phyloP scores from a whole-genome alignment of 352 stramenopile genomes.

The Thraustochytrium sp. region DNA sequence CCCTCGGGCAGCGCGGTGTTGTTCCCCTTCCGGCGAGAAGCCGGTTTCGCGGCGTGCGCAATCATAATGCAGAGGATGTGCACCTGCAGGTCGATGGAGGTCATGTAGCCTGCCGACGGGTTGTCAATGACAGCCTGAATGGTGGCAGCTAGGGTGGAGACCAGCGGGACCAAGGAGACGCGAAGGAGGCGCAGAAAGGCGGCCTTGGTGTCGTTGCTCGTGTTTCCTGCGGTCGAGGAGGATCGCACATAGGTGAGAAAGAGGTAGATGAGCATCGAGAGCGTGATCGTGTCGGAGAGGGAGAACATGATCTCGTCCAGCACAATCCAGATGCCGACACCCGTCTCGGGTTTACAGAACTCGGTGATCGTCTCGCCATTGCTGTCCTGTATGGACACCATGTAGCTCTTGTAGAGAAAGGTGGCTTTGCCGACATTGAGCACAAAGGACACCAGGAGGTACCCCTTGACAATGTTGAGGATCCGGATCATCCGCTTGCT shows the following conservation, averaged over 20 bases:
- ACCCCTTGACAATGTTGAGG: background rate
- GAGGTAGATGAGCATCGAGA: background rate
- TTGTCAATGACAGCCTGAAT: background rate
- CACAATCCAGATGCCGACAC: background rate
- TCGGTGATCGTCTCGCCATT: too few relatives aligned
- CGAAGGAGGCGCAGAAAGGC: background rate
- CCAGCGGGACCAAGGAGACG: background rate
- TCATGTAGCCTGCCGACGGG: background rate
- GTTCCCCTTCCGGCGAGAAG: too few relatives aligned
- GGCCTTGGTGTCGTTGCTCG: background rate
- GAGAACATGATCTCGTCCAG: background rate
- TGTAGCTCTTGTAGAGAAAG: background rate
- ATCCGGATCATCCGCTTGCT: background rate
- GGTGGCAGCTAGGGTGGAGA: background rate
- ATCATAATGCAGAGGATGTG: background rate
- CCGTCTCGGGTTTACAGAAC: background rate
- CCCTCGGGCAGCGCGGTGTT: too few relatives aligned
- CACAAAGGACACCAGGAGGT: background rate
- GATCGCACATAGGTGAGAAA: background rate
- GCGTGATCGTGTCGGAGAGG: background rate
- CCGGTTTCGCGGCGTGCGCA: too few relatives aligned
- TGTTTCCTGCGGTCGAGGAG: background rate
- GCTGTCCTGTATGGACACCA: too few relatives aligned
- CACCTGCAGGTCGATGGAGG: background rate
- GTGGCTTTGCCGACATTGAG: background rate